phyloP scores from a whole-genome alignment of 192 early-diverging fungal species.

The Phycomyces nitens region DNA sequence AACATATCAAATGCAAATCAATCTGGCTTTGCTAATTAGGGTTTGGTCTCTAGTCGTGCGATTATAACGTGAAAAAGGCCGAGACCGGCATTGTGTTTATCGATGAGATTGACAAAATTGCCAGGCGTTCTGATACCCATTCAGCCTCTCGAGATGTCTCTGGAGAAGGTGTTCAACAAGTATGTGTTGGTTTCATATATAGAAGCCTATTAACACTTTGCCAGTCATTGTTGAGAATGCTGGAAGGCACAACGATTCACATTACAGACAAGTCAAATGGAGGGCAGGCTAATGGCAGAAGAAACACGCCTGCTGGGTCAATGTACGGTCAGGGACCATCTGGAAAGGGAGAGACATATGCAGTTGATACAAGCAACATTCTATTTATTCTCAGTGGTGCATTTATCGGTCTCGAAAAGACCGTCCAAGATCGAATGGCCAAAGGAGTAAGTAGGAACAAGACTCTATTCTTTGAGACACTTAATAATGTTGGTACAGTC shows the following conservation, averaged over 20 bases:
- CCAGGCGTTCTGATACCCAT: conserved; percentile 69
- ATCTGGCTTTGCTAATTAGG: no score
- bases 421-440: conserved; percentile 70
- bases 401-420: conserved; percentile 82
- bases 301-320: conserved; percentile 24
- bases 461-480: background rate
- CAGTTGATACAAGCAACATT: conserved; percentile 89
- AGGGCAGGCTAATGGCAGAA: conserved; percentile 44
- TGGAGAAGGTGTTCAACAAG: conserved; percentile 91
- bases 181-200: conserved; percentile 1
- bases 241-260: conserved; percentile 87
- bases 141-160: conserved; percentile 81
- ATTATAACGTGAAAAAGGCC: conserved; percentile 82
- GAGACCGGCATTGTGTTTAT: conserved; percentile 89
- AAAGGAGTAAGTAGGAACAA: conserved; percentile 51
- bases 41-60: conserved; percentile 56
- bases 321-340: conserved; percentile 23
- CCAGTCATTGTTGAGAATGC: conserved; percentile 70
- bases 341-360: conserved; percentile 76
- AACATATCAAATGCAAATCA: no score
- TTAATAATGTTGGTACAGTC: conserved; percentile 29
- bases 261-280: conserved; percentile 67
- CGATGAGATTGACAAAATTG: conserved; percentile 92
- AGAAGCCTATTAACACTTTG: conserved; percentile 3
- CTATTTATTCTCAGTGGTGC: conserved; percentile 88